phyloP scores from a whole-genome alignment of 805 yeast species.

The Pichia deserticola region DNA sequence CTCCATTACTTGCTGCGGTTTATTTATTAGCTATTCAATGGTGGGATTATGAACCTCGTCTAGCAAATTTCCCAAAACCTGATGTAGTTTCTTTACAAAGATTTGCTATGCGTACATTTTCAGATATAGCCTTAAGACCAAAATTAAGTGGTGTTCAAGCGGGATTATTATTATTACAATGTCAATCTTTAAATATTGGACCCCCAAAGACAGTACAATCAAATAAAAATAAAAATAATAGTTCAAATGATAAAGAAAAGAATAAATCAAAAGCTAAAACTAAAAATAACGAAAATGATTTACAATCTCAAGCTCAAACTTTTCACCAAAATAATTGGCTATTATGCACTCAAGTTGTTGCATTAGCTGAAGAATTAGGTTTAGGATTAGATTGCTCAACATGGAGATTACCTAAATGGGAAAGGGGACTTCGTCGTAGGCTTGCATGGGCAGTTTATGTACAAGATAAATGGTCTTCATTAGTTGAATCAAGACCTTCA shows the following conservation, averaged over 20 bases:
- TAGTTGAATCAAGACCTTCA: constrained; percentile 78
- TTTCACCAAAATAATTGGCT: constrained; percentile 68
- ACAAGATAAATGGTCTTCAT: constrained; percentile 86
- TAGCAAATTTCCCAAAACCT: constrained; percentile 73
- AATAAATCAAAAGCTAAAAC: background rate
- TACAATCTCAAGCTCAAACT: constrained; percentile 1
- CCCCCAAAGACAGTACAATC: background rate
- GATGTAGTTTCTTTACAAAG: constrained; percentile 62
- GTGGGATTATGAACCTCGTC: constrained; percentile 85
- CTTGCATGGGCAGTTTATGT: constrained; percentile 94
- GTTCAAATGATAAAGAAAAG: background rate
- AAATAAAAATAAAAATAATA: background rate
- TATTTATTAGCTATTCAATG: constrained; percentile 83
- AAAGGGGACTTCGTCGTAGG: constrained; percentile 76
- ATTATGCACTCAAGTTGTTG: constrained; percentile 77
- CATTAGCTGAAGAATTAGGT: constrained; percentile 85
- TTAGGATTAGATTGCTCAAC: constrained; percentile 81
- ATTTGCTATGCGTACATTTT: constrained; percentile 57
- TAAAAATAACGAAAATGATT: background rate
- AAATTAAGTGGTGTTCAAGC: constrained; percentile 90
- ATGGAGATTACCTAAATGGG: constrained; percentile 96
- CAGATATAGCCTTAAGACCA: constrained; percentile 76
- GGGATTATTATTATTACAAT: constrained; percentile 70
- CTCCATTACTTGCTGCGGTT: constrained; percentile 86
- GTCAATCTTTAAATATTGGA: constrained; percentile 31